phyloP scores from a whole-genome alignment of 371 early-diverging fungal species.

The Lichtheimia hyalospora region DNA sequence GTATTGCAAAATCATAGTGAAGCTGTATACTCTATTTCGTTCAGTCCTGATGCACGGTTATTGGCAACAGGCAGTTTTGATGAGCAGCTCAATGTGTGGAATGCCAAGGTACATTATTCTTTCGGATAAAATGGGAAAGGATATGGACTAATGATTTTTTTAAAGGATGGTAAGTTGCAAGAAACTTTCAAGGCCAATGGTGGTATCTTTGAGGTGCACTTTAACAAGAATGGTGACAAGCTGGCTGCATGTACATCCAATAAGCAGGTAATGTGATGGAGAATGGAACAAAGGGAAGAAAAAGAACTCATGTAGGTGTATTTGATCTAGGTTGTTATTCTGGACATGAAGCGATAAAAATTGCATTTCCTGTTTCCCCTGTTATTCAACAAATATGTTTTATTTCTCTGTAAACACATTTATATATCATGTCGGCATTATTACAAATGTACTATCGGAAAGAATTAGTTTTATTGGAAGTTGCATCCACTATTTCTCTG shows the following conservation, averaged over 20 bases:
- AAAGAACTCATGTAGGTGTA: background rate
- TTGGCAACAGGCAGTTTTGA: conserved; percentile 92
- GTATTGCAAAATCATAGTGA: conserved; percentile 75
- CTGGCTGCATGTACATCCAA: conserved; percentile 56
- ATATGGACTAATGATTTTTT: background rate
- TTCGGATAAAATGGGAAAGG: background rate
- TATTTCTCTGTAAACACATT: background rate
- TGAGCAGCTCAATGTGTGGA: conserved; percentile 79
- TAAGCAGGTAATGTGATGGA: conserved; percentile 36
- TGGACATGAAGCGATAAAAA: conserved; percentile 30
- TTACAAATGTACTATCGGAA: background rate
- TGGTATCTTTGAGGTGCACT: conserved; percentile 78
- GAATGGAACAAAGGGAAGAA: too few relatives aligned
- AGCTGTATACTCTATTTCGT: conserved; percentile 84
- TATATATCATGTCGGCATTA: background rate
- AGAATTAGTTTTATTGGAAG: too few relatives aligned
- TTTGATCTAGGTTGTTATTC: conserved; percentile 24
- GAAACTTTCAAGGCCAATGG: conserved; percentile 71
- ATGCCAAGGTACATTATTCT: conserved; percentile 59
- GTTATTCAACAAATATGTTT: background rate
- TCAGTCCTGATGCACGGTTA: conserved; percentile 80
- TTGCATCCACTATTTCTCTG: too few relatives aligned
- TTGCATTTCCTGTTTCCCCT: background rate
- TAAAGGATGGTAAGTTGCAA: conserved; percentile 61
- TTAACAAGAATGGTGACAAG: conserved; percentile 62